Evolutionary conservation across 495 filamentous ascomycete genomes (phyloP).

Genomic region (Penicillium arizonense): DNA sequence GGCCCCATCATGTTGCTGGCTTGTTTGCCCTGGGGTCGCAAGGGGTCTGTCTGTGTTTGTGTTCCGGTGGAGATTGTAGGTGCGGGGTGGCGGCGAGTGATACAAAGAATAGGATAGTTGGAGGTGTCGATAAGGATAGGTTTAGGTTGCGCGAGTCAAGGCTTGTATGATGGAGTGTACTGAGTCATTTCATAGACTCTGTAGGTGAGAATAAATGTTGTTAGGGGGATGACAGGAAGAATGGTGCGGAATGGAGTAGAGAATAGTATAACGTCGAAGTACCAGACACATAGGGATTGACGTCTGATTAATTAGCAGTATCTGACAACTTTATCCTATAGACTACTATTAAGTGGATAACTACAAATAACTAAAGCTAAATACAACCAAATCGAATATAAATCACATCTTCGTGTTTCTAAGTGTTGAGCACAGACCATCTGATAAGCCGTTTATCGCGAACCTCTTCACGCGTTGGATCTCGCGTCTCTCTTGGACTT

Average conservation of each 20-base stretch:
- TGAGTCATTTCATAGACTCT: not conserved
- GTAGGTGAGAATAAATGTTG: constrained; percentile 5
- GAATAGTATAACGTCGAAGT: not conserved
- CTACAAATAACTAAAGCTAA: not conserved
- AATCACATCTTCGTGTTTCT: too few species aligned
- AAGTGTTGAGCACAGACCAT: constrained; percentile 6
- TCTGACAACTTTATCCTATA: not conserved
- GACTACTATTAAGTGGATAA: not conserved
- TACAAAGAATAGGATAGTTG: not conserved
- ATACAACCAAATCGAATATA: too few species aligned
- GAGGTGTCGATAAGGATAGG: not conserved
- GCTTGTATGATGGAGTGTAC: not conserved
- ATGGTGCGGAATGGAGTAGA: constrained; percentile 4
- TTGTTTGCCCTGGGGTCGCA: not conserved
- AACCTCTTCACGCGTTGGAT: constrained; percentile 17
- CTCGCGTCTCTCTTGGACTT: constrained; percentile 29
- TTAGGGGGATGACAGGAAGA: not conserved
- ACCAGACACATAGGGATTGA: too few species aligned
- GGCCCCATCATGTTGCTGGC: constrained; percentile 25
- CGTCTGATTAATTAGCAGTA: not conserved
- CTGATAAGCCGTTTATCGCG: constrained; percentile 19
- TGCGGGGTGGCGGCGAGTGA: not conserved
- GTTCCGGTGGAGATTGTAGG: not conserved
- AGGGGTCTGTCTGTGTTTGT: not conserved
- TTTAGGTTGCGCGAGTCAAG: not conserved